Conservation (phyloP, 2,329 filamentous ascomycete species). For the Chrysoporthe cubensis region DNA sequence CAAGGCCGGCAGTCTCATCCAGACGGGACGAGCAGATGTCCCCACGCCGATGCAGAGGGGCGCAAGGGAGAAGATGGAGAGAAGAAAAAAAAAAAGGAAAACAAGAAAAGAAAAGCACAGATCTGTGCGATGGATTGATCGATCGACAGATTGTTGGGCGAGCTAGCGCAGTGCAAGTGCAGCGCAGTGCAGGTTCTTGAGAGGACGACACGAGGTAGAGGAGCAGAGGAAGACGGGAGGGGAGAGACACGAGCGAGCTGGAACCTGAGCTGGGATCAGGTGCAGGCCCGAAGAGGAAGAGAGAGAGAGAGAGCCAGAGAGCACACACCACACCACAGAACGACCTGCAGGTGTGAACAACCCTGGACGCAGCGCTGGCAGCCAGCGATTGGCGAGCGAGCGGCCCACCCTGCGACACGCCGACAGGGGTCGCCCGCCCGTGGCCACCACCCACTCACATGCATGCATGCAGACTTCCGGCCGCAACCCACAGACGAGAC, state of each 20-base stretch:
- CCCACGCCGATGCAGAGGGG: too few relatives aligned
- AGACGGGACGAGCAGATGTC: not conserved
- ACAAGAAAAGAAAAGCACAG: too few relatives aligned
- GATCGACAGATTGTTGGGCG: too few relatives aligned
- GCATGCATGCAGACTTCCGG: not conserved
- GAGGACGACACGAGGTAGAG: not conserved
- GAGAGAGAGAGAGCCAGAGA: too few relatives aligned
- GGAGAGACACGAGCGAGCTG: constrained; percentile 10
- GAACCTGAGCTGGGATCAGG: constrained; percentile 17
- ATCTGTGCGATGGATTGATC: too few relatives aligned
- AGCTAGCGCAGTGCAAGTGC: too few relatives aligned
- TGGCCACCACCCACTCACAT: not conserved
- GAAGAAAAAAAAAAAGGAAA: not conserved
- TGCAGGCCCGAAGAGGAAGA: not conserved
- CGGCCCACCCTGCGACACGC: constrained; percentile 16
- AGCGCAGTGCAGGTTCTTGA: too few relatives aligned
- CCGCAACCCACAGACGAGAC: too few relatives aligned
- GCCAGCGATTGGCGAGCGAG: constrained; percentile 12
- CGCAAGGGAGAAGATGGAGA: not conserved
- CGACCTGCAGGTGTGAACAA: not conserved
- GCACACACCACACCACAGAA: not conserved
- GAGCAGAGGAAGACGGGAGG: not conserved
- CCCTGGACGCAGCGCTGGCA: constrained; percentile 17
- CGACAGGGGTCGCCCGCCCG: constrained; percentile 13
- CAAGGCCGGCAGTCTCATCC: not conserved